These are phyloP conservation scores for Kodamaea arcana DNA, from an alignment of 1,139 yeast genomes.

Conservation along the genomic window DNA sequence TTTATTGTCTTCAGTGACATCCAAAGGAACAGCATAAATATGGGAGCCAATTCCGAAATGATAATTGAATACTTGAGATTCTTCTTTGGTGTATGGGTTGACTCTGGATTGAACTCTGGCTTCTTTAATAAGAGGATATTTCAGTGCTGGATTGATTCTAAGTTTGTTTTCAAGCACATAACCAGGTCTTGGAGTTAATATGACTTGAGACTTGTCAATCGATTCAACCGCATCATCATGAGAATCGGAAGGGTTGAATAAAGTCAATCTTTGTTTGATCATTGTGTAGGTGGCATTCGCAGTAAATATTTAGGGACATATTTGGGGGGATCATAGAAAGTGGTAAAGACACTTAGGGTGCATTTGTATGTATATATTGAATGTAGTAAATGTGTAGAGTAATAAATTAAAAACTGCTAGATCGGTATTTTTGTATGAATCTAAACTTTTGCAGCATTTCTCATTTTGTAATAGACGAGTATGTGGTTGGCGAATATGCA, in stretches of 20 bases:
- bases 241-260: conserved; percentile 24
- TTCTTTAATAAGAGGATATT: conserved; percentile 10
- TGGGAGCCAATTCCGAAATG: conserved; percentile 21
- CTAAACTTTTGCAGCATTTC: no score
- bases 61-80: conserved; percentile 21
- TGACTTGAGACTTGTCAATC: conserved; percentile 4
- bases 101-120: conserved; percentile 23
- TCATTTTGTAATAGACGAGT: no score
- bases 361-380: no score
- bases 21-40: conserved; percentile 24
- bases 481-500: no score
- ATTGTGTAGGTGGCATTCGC: no score
- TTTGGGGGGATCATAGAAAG: no score
- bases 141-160: conserved; percentile 4
- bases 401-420: no score
- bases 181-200: conserved; percentile 11
- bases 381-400: no score
- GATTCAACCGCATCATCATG: conserved; percentile 24
- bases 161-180: conserved; percentile 22
- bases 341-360: no score
- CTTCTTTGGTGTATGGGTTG: neutral
- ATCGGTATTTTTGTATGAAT: no score
- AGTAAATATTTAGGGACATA: no score
- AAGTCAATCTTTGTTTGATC: conserved; percentile 32
- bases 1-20: conserved; percentile 11